Conservation (phyloP, 306 rosid genomes). For the Vicia sativa region DNA sequence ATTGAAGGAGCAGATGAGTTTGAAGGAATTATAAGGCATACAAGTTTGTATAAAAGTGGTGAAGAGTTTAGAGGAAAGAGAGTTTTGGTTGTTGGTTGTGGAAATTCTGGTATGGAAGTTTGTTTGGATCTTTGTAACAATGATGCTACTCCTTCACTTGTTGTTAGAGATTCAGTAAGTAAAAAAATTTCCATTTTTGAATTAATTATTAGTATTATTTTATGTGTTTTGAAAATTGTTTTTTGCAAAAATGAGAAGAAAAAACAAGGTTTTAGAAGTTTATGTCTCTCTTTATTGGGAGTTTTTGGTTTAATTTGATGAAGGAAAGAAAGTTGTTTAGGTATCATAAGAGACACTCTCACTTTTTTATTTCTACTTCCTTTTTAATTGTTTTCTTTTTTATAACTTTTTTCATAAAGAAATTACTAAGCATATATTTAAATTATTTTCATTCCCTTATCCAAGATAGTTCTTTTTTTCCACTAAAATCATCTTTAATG, state of each 20-base stretch:
- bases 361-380: conserved; percentile 16
- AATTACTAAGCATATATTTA: neutral
- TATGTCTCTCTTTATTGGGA: conserved; percentile 41
- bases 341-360: neutral
- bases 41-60: conserved; percentile 74
- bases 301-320: conserved; percentile 28
- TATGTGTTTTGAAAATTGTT: conserved; percentile 2
- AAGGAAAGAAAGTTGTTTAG: conserved; percentile 6
- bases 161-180: conserved; percentile 78
- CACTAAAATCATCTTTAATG: neutral
- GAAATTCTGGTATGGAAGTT: conserved; percentile 96
- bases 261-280: neutral
- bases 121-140: conserved; percentile 85
- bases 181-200: neutral
- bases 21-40: conserved; percentile 58
- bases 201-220: neutral
- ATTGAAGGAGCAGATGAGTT: conserved; percentile 59
- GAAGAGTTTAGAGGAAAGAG: conserved; percentile 58
- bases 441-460: neutral
- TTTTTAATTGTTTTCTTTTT: conserved; percentile 9
- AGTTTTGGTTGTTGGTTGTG: conserved; percentile 91
- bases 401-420: conserved; percentile 27
- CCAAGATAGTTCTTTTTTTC: neutral
- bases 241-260: neutral
- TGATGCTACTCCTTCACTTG: conserved; percentile 75